Evolutionary conservation across 208 protist genomes (phyloP), one percentile per base, ranked within the genome.

Genomic region (Herpetomonas samuelpessoai): DNA sequence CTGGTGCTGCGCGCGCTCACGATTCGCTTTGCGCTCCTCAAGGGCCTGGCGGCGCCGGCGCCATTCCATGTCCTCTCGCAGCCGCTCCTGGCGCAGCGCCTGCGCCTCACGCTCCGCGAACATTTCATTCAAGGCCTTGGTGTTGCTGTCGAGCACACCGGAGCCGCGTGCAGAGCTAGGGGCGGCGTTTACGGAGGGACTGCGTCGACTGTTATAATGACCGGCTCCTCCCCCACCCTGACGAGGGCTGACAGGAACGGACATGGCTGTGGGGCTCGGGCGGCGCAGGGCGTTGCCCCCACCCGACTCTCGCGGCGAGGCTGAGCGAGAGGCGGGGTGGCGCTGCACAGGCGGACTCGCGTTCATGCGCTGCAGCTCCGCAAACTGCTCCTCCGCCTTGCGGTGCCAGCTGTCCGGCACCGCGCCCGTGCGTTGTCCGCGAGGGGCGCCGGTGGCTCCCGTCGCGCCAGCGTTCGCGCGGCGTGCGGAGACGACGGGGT

Each of bases 311-410:
- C 18, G 6, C 18, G 24, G 46, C 10, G 46, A 51, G 46, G 12
- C 46, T 7, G 21, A 10, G 12, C 22, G 46, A 6, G 46, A 51
- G 38, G 12, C 18, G 12, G 18, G 18, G 46, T 51, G 18, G 46
- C 19, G 46, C 22, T 51, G 46, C 46, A 27, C 12, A 22, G 18
- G 46, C n/a, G 76, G 58, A 46, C 62, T 77, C 14, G 66, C 52
- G 38, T 92, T 83, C 53, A 92, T 68, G 24, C 70, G 71, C 69
- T 83, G 76, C 25, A 92, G 68, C 61, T 78, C 74, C 50, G 83
- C 81, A 54, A 92, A 83, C 66, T 88, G 81, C 41, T 79, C 71
- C 49, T 79, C 52, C 12, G 79, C 74, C 2, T 68, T 62, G 19
- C 59, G 73, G 35, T 85, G 62, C 81, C 81, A 89, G 58, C 60